Evolutionary conservation across 768 basidiomycete genomes (phyloP), one percentile per base, ranked within the genome.

Genomic region (Pulveroboletus ravenelii): DNA sequence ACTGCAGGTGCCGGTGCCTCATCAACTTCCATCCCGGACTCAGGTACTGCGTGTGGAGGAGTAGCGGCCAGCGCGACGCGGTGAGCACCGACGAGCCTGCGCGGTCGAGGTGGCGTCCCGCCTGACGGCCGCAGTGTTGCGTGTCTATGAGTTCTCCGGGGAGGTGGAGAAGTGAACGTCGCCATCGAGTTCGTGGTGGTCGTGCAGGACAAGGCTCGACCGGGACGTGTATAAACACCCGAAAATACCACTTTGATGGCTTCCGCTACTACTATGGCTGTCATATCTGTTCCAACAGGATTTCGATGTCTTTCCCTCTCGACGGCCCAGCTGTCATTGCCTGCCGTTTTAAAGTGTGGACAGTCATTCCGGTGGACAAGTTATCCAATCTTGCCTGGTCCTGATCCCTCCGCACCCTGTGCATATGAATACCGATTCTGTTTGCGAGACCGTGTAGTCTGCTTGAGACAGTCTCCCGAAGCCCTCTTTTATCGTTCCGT

Each of bases 301-400:
- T 90, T 87, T 61, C 78, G 71, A 27, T 71, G 78, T 29, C 71
- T 93, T 10, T 76, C 81, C 2, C 65, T 93, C 6, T 70, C 82
- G 5, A 62, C 81, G n/a, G 69, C 68, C 10, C 90, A 93, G 64
- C 73, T 94, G 31, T 85, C 82, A n/a, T 76, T 95, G 37, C 72
- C 83, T 39, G 82, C 85, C 1, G 89, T 89, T 10, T 72, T 93
- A 31, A 84, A 80, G 61, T 90, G 85, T 50, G 92, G 92, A 5
- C 90, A 93, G 64, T 85, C 85, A 3, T 93, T 93, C 66, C 82
- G 89, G 27, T 94, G 93, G 91, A 75, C 78, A 35, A 75, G 72
- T 7, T 69, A 78, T 47, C 76, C 62, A 15, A 35, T 56, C n/a
- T 50, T 51, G 18, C 45, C 58, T 12, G 52, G 36, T 10, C 48